Conservation (phyloP, 352 stramenopile genomes). For the Thalassiosira sp. region DNA sequence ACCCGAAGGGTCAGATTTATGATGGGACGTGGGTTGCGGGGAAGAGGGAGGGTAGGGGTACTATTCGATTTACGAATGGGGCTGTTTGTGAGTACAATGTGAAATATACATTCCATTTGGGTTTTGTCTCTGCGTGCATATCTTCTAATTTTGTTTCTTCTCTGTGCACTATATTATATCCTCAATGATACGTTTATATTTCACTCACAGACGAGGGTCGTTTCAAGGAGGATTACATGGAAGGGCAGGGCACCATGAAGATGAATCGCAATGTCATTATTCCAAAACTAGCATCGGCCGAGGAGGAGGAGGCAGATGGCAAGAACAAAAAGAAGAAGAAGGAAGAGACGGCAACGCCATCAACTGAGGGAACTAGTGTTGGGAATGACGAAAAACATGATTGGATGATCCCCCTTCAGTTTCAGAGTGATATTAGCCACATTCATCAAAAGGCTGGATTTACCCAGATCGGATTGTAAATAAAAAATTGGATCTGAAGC, state of each 20-base stretch:
- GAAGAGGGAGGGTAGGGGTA: constrained; percentile 74
- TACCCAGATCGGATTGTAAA: constrained; percentile 57
- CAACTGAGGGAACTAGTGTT: constrained; percentile 2
- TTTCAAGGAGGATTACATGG: constrained; percentile 81
- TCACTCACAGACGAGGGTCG: constrained; percentile 60
- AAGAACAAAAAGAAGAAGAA: constrained; percentile 12
- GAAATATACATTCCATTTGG: too few relatives aligned
- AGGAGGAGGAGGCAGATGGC: constrained; percentile 18
- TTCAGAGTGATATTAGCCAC: constrained; percentile 79
- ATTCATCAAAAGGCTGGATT: constrained; percentile 81
- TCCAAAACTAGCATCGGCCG: constrained; percentile 29
- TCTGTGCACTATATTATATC: not conserved
- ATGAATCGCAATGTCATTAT: constrained; percentile 70
- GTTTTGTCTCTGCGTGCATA: not conserved
- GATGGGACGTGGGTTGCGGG: constrained; percentile 72
- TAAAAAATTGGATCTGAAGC: not conserved
- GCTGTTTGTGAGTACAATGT: constrained; percentile 58
- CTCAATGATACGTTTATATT: not conserved
- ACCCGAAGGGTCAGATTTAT: constrained; percentile 80
- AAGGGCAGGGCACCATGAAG: constrained; percentile 83
- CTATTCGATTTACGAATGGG: constrained; percentile 78
- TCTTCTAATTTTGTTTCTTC: too few relatives aligned
- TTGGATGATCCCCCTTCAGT: constrained; percentile 83
- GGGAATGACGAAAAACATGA: constrained; percentile 57
- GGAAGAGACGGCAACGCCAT: not conserved